Base-by-base conservation (phyloP, 2,329 filamentous ascomycete species). In the Claviceps sp. region DNA sequence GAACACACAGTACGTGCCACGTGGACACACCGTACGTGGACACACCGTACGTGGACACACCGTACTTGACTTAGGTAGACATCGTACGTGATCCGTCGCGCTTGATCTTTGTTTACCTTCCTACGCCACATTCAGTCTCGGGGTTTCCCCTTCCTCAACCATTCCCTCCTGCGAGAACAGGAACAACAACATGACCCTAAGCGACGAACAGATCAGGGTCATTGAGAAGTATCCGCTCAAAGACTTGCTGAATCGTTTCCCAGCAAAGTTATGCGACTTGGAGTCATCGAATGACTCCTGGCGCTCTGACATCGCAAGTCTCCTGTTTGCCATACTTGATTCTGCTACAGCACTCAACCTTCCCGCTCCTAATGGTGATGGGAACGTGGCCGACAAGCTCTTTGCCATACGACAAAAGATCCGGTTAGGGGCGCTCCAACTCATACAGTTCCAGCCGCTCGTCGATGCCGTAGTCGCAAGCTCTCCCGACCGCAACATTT, bases 401-500 rank as follows among this genome's bases (percentile, higher is more conserved):
- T 45, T 53, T 45, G n/a, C 38, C 11, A 34, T 53, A 36, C 39
- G 22, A 34, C 22, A 49, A 38, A 2, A 51, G 14, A 40, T 51
- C 3, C 47, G 42, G 39, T 20, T 11, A 51, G 37, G 39, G 40
- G 39, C 47, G 13, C 29, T 50, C 38, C 47, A 44, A 11, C 37
- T 48, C 22, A 20, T 34, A 16, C 36, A 47, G 3, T 53, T 50
- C 45, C 37, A 17, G 29, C 39, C 39, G 39, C 50, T 49, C 26
- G 20, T 52, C 45, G 45, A 52, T 39, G 45, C 45, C 17, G 26
- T 52, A 23, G 39, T 29, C 22, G 9, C 45, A 14, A 39, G 45
- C 16, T 48, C 50, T 44, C n/a, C 45, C 45, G 50, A 52, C 50
- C 34, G 5, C 39, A 26, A 52, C 29, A 49, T 49, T 39, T 52